phyloP scores from a whole-genome alignment of 441 rosid genomes.

The Arabidopsis lyrata region DNA sequence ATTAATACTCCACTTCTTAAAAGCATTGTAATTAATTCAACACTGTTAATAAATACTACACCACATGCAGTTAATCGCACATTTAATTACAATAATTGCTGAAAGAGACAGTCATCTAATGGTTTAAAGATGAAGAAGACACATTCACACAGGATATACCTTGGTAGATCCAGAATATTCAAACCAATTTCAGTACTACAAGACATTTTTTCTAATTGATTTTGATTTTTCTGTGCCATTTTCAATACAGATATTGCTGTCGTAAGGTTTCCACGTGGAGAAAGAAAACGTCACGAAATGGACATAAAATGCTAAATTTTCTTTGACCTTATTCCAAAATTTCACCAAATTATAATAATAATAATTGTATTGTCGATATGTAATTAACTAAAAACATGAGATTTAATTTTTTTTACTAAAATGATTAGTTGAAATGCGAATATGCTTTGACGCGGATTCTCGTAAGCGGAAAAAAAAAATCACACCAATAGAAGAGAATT shows the following conservation, averaged over 20 bases:
- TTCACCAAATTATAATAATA: neutral
- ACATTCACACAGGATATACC: conserved; percentile 35
- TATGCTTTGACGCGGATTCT: conserved; percentile 13
- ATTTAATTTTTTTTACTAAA: neutral
- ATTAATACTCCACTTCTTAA: neutral
- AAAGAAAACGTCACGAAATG: conserved; percentile 16
- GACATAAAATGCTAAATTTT: neutral
- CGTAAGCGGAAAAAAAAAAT: neutral
- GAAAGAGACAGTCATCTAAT: conserved; percentile 24
- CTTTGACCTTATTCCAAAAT: neutral
- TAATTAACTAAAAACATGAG: neutral
- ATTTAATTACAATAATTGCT: conserved; percentile 7
- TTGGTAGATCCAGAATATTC: conserved; percentile 21
- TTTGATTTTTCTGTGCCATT: neutral
- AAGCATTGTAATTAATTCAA: conserved; percentile 6
- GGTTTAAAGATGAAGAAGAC: conserved; percentile 22
- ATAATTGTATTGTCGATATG: neutral
- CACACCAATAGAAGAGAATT: neutral
- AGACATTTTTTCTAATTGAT: neutral
- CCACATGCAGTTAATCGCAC: conserved; percentile 15
- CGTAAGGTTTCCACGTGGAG: conserved; percentile 24
- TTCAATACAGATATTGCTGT: conserved; percentile 14
- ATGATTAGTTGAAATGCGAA: conserved; percentile 9
- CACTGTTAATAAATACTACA: conserved; percentile 6
- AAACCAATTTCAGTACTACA: neutral